Percentiles rank a stretch among this genome's conserved stretches.
Evolutionary conservation across 768 basidiomycete genomes (phyloP).

Genomic region (Scleroderma bovista): DNA sequence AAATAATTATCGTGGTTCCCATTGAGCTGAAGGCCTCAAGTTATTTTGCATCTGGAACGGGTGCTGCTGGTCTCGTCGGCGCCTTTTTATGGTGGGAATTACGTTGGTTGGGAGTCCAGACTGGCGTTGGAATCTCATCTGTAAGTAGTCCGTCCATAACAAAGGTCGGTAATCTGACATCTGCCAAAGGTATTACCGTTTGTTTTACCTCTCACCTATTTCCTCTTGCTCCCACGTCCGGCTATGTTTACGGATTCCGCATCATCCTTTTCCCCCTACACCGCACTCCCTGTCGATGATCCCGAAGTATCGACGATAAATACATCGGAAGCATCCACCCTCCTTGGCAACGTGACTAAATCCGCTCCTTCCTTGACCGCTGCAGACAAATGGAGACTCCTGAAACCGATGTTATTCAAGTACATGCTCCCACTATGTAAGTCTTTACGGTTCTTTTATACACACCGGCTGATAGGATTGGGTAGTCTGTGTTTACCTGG

Average conservation of each 20-base stretch:
- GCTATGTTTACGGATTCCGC: conserved; percentile 42
- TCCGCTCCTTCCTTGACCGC: conserved; percentile 50
- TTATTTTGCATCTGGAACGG: conserved; percentile 93
- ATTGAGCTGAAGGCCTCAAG: conserved; percentile 28
- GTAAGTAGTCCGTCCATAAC: conserved; percentile 37
- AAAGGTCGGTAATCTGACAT: not conserved
- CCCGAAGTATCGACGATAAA: conserved; percentile 12
- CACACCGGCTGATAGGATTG: conserved; percentile 9
- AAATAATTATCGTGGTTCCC: not conserved
- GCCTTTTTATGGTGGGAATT: conserved; percentile 96
- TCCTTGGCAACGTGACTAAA: conserved; percentile 32
- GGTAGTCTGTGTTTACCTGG: conserved; percentile 56
- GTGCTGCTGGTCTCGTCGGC: conserved; percentile 88
- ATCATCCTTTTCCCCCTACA: conserved; percentile 29
- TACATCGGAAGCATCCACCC: conserved; percentile 25
- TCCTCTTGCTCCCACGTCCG: conserved; percentile 66
- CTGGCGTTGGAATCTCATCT: conserved; percentile 78
- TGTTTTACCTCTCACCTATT: conserved; percentile 71
- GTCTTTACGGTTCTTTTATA: conserved; percentile 25
- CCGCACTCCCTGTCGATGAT: conserved; percentile 33
- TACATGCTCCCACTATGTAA: conserved; percentile 94
- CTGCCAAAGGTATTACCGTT: conserved; percentile 68
- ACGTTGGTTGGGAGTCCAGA: conserved; percentile 73
- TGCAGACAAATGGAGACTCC: conserved; percentile 75
- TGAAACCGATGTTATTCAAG: conserved; percentile 68